Conservation (phyloP, 2,329 filamentous ascomycete species). For the Massarina eburnea region DNA sequence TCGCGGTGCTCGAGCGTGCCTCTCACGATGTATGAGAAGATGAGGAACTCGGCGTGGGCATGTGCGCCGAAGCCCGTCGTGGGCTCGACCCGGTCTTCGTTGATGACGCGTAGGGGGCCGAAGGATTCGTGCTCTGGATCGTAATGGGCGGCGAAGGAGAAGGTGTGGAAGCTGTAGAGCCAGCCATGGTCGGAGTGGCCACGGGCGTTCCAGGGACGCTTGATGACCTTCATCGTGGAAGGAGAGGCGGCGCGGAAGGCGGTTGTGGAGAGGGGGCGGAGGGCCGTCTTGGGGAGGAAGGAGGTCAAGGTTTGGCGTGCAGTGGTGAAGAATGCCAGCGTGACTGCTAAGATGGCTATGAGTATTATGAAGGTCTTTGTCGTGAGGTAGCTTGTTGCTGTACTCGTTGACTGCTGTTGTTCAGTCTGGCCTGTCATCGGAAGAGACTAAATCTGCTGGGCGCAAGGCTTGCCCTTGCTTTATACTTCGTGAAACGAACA, state of each 20-base stretch:
- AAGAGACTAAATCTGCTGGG: constrained; percentile 13
- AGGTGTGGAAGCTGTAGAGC: constrained; percentile 85
- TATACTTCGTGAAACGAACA: no score
- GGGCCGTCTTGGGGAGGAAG: constrained; percentile 30
- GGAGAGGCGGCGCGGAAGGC: constrained; percentile 18
- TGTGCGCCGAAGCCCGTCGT: constrained; percentile 81
- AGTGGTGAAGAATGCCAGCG: constrained; percentile 48
- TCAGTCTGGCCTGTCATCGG: constrained; percentile 32
- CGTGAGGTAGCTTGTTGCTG: constrained; percentile 16
- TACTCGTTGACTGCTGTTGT: constrained; percentile 15
- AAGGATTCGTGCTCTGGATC: constrained; percentile 69
- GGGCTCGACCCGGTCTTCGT: constrained; percentile 80
- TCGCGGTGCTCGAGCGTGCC: constrained; percentile 88
- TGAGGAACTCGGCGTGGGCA: constrained; percentile 82
- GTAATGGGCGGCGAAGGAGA: constrained; percentile 75
- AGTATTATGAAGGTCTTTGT: constrained; percentile 32
- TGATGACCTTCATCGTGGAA: constrained; percentile 64
- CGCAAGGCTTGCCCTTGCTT: constrained; percentile 16
- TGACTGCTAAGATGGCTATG: constrained; percentile 44
- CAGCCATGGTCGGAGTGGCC: constrained; percentile 83
- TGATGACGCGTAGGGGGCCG: constrained; percentile 79
- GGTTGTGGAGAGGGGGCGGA: constrained; percentile 46
- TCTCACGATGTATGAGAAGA: constrained; percentile 83
- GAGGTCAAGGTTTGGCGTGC: constrained; percentile 42
- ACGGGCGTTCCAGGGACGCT: constrained; percentile 70